Conservation (phyloP, 192 early-diverging fungal species). For the Coemansia biformis region DNA sequence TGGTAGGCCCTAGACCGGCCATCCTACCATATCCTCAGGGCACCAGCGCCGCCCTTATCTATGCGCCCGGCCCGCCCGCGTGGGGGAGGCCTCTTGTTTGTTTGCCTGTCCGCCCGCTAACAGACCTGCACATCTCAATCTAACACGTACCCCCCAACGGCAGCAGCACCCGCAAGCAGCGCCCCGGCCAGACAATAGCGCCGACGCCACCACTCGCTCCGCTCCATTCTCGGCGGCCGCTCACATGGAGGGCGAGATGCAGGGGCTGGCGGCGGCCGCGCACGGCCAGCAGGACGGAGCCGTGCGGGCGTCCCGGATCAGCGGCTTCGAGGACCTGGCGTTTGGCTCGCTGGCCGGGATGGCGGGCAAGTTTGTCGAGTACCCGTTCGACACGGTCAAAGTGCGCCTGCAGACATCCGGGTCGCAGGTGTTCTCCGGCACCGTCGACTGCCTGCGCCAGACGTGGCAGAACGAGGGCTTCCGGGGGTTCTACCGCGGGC, state of each 20-base stretch:
- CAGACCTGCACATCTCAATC: too few species aligned
- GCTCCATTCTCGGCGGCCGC: too few species aligned
- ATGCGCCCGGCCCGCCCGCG: too few species aligned
- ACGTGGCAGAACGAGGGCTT: slow-evolving; percentile 77
- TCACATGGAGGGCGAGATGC: slow-evolving; percentile 49
- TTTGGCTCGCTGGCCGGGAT: slow-evolving; percentile 69
- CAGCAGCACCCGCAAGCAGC: too few species aligned
- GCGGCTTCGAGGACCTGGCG: slow-evolving; percentile 36
- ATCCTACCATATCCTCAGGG: too few species aligned
- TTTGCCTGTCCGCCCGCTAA: too few species aligned
- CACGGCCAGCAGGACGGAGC: not conserved
- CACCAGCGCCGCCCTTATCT: too few species aligned
- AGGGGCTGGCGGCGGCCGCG: slow-evolving; percentile 18
- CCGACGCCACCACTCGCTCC: too few species aligned
- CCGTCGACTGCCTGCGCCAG: slow-evolving; percentile 72
- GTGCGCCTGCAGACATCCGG: slow-evolving; percentile 82
- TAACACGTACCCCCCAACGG: too few species aligned
- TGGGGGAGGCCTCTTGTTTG: too few species aligned
- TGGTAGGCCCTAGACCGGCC: too few species aligned
- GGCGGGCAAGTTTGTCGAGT: slow-evolving; percentile 90
- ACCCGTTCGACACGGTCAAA: slow-evolving; percentile 93
- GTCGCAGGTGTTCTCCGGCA: slow-evolving; percentile 63
- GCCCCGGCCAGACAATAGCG: too few species aligned
- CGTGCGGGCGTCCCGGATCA: slow-evolving; percentile 4
- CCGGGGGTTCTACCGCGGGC: slow-evolving; percentile 82